Evolutionary conservation across 768 basidiomycete genomes (phyloP).

Genomic region (Mycena rosella): DNA sequence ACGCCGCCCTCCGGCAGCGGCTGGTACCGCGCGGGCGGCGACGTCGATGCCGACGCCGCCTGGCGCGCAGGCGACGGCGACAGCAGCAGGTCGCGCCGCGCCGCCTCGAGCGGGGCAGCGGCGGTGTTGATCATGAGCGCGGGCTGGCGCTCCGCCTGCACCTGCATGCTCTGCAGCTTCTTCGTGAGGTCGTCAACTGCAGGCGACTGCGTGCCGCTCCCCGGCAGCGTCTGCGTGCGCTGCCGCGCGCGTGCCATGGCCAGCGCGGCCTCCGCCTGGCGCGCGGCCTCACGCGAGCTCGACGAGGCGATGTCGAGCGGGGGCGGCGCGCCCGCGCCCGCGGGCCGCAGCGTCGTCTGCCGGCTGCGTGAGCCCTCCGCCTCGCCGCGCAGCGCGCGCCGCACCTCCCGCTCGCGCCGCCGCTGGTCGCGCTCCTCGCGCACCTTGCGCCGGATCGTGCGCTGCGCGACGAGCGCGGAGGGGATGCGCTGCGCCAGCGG

Average conservation of each 20-base stretch:
- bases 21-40: slow-evolving; percentile 40
- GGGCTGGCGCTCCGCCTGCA: slow-evolving; percentile 58
- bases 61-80: slow-evolving; percentile 12
- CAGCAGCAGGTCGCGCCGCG: slow-evolving; percentile 7
- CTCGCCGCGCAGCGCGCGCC: slow-evolving; percentile 32
- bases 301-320: slow-evolving; percentile 26
- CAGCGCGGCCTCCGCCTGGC: slow-evolving; percentile 29
- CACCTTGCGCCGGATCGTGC: slow-evolving; percentile 80
- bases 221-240: slow-evolving; percentile 60
- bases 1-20: slow-evolving; percentile 48
- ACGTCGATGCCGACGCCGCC: slow-evolving; percentile 9
- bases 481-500: slow-evolving; percentile 89
- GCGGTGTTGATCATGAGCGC: slow-evolving; percentile 53
- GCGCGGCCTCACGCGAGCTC: slow-evolving; percentile 35
- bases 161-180: slow-evolving; percentile 68
- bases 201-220: slow-evolving; percentile 55
- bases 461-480: slow-evolving; percentile 85
- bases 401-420: slow-evolving; percentile 59
- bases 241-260: slow-evolving; percentile 48
- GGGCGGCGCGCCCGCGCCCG: slow-evolving; percentile 47
- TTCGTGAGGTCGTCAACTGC: slow-evolving; percentile 70
- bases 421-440: slow-evolving; percentile 75
- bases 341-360: slow-evolving; percentile 54
- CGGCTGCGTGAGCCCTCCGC: slow-evolving; percentile 39
- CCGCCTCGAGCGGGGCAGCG: slow-evolving; percentile 27